These are phyloP conservation scores for Rhododendron mucronatum DNA, from an alignment of 148 eudicot genomes.

Conservation along the genomic window DNA sequence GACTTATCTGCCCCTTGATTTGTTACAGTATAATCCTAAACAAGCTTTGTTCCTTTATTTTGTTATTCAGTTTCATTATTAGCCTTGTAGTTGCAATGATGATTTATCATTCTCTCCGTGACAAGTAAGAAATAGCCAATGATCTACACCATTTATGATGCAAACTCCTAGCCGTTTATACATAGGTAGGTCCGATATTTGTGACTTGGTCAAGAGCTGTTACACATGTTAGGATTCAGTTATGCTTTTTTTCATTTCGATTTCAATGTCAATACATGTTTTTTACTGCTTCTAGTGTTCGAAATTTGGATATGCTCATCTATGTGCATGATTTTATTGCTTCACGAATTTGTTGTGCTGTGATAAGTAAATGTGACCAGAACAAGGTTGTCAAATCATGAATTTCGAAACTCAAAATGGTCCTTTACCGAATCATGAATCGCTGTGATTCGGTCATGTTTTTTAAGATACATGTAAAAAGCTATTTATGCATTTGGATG, in stretches of 20 bases:
- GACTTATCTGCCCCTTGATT: background rate
- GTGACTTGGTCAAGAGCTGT: background rate
- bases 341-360: background rate
- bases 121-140: background rate
- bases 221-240: background rate
- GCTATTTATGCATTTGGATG: background rate
- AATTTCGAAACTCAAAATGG: background rate
- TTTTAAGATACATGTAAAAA: background rate
- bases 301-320: background rate
- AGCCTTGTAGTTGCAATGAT: background rate
- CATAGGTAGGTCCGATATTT: background rate
- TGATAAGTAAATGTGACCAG: background rate
- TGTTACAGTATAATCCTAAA: background rate
- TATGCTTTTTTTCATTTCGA: background rate
- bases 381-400: background rate
- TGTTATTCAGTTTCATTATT: background rate
- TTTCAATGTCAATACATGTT: background rate
- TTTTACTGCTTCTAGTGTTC: background rate
- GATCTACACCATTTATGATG: background rate
- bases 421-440: background rate
- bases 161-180: background rate
- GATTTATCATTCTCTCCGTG: background rate
- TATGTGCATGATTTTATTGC: background rate
- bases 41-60: background rate
- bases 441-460: background rate